Conservation (phyloP, 768 basidiomycete genomes). For the Scleroderma bovista region DNA sequence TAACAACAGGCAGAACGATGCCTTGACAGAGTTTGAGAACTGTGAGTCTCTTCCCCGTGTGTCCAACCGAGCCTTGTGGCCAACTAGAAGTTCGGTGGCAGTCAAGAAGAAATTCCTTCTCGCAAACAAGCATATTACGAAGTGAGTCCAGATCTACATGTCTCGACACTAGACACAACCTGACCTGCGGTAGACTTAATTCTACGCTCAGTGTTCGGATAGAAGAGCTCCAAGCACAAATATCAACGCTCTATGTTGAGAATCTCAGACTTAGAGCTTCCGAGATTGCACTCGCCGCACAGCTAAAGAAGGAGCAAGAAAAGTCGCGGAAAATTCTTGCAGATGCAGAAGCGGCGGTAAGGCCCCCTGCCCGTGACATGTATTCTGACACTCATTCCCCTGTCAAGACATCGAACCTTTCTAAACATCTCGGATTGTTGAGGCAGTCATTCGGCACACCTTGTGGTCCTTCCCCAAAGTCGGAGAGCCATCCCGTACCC, state of each 20-base stretch:
- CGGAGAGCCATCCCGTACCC: slow-evolving; percentile 39
- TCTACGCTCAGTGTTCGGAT: slow-evolving; percentile 79
- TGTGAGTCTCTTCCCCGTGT: slow-evolving; percentile 44
- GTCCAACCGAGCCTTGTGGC: not conserved
- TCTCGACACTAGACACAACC: slow-evolving; percentile 6
- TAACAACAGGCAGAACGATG: slow-evolving; percentile 67
- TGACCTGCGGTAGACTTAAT: slow-evolving; percentile 53
- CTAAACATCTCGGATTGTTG: slow-evolving; percentile 59
- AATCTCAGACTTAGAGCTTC: slow-evolving; percentile 78
- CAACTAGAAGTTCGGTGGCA: slow-evolving; percentile 33
- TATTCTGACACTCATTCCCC: slow-evolving; percentile 8
- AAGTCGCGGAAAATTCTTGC: slow-evolving; percentile 66
- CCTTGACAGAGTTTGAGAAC: slow-evolving; percentile 78
- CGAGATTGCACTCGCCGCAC: slow-evolving; percentile 67
- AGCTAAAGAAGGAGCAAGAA: slow-evolving; percentile 77
- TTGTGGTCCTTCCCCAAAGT: slow-evolving; percentile 30
- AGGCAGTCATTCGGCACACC: slow-evolving; percentile 56
- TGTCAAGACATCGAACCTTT: slow-evolving; percentile 49
- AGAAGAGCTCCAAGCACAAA: slow-evolving; percentile 79
- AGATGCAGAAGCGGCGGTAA: slow-evolving; percentile 72
- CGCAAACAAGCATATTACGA: slow-evolving; percentile 89
- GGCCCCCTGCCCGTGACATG: slow-evolving; percentile 23
- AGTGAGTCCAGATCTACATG: slow-evolving; percentile 41
- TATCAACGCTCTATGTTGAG: slow-evolving; percentile 77
- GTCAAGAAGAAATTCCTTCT: slow-evolving; percentile 92